A percentile compares a stretch with the other conserved stretches of the same genome.
phyloP scores from a whole-genome alignment of 1,284 basidiomycete species.

The Pisolithus thermaeus region DNA sequence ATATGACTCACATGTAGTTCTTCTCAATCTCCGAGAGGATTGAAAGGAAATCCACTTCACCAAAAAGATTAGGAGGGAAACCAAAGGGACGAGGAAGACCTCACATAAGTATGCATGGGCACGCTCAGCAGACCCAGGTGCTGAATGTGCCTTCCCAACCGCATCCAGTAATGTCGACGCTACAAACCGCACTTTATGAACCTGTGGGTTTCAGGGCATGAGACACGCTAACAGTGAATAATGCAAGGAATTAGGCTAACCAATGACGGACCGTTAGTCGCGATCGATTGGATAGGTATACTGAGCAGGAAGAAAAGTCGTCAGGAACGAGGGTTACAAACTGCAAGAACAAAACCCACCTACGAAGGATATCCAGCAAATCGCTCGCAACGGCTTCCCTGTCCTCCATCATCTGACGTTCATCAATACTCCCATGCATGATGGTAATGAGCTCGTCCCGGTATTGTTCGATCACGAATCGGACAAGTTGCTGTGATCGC shows the following conservation, averaged over 20 bases:
- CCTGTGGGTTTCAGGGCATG: conserved; percentile 33
- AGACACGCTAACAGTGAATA: background rate
- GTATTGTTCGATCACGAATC: conserved; percentile 85
- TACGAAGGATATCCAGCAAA: conserved; percentile 76
- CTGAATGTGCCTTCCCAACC: conserved; percentile 74
- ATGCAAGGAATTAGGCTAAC: conserved; percentile 32
- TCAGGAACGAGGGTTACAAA: conserved; percentile 1
- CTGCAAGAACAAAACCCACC: conserved; percentile 31
- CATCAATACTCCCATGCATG: conserved; percentile 59
- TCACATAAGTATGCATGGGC: conserved; percentile 76
- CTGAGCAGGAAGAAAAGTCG: conserved; percentile 33
- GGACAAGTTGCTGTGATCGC: conserved; percentile 69
- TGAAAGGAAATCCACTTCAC: conserved; percentile 79
- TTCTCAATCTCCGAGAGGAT: conserved; percentile 85
- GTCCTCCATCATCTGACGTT: conserved; percentile 60
- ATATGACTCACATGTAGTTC: conserved; percentile 65
- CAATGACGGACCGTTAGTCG: conserved; percentile 79
- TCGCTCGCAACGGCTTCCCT: conserved; percentile 74
- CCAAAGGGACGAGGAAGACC: conserved; percentile 20
- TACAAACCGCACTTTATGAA: conserved; percentile 86
- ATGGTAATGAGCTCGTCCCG: conserved; percentile 72
- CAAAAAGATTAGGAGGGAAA: conserved; percentile 12
- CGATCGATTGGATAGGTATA: conserved; percentile 86
- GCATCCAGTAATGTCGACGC: conserved; percentile 83
- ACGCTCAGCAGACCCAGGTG: conserved; percentile 67